A percentile compares a stretch with the other conserved stretches of the same genome.
phyloP scores from a whole-genome alignment of 345 rosid genomes.

The Salix exigua region DNA sequence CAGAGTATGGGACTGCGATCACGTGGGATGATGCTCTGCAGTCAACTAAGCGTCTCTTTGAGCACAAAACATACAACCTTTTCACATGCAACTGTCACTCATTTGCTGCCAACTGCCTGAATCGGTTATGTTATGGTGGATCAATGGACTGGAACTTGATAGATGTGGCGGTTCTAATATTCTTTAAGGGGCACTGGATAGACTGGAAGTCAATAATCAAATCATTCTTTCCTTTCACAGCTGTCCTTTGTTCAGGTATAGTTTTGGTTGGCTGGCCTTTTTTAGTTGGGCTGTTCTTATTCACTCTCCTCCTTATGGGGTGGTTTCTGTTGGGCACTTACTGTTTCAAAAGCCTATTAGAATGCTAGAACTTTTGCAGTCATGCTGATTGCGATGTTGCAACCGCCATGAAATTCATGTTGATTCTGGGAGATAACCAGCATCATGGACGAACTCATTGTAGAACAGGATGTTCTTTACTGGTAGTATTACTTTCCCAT shows the following conservation, averaged over 20 bases:
- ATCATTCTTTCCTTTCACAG: slow-evolving; percentile 67
- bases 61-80: slow-evolving; percentile 75
- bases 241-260: slow-evolving; percentile 56
- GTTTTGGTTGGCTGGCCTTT: slow-evolving; percentile 74
- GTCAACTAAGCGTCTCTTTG: slow-evolving; percentile 47
- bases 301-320: slow-evolving; percentile 53
- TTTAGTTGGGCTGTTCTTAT: slow-evolving; percentile 59
- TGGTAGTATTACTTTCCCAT: neutral
- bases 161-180: slow-evolving; percentile 54
- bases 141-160: slow-evolving; percentile 93
- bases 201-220: slow-evolving; percentile 49
- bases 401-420: neutral
- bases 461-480: neutral
- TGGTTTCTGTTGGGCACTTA: slow-evolving; percentile 76
- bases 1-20: slow-evolving; percentile 61
- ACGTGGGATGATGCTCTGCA: slow-evolving; percentile 83
- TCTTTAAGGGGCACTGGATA: slow-evolving; percentile 70
- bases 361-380: slow-evolving; percentile 32
- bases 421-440: neutral
- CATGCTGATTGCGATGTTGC: slow-evolving; percentile 10
- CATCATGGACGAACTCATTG: slow-evolving; percentile 1
- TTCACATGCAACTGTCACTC: slow-evolving; percentile 95
- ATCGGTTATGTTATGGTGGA: slow-evolving; percentile 62
- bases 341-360: slow-evolving; percentile 50
- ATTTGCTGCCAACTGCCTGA: slow-evolving; percentile 70